A percentile compares a stretch with the other conserved stretches of the same genome.
phyloP scores from a whole-genome alignment of 1,284 basidiomycete species.

The Ganoderma resinaceum region DNA sequence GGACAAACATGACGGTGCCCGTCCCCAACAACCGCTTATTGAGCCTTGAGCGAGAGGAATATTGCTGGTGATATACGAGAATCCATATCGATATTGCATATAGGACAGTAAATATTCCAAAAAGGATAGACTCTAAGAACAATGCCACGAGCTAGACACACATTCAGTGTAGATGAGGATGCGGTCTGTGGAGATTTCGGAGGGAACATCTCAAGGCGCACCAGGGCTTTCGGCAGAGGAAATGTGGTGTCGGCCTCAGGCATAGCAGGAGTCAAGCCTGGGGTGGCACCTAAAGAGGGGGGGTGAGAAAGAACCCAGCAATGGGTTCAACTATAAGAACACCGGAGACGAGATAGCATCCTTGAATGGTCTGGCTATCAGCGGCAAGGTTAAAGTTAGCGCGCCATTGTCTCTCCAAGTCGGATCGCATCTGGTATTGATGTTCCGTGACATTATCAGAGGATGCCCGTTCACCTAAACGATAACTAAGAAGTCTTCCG shows the following conservation, averaged over 20 bases:
- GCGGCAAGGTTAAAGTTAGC: too few species aligned
- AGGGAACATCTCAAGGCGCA: neutral
- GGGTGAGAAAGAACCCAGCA: neutral
- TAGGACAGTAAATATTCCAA: conserved; percentile 22
- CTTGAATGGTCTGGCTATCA: too few species aligned
- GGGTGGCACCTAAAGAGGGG: neutral
- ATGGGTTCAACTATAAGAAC: neutral
- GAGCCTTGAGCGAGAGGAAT: neutral
- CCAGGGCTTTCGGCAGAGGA: conserved; percentile 16
- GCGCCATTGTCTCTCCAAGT: too few species aligned
- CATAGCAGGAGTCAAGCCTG: conserved; percentile 3
- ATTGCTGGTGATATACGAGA: conserved; percentile 13
- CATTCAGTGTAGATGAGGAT: neutral
- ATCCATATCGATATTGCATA: conserved; percentile 28
- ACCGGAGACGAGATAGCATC: neutral
- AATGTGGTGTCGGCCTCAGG: neutral
- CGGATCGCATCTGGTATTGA: too few species aligned
- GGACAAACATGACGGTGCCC: conserved; percentile 20
- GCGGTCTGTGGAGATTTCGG: too few species aligned
- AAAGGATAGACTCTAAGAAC: conserved; percentile 20
- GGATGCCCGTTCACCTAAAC: too few species aligned
- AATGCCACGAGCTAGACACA: conserved; percentile 17
- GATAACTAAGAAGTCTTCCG: too few species aligned
- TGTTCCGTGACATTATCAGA: too few species aligned
- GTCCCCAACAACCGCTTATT: conserved; percentile 21